These are phyloP conservation scores for Geranium brycei DNA, from an alignment of 345 rosid genomes.

Conservation along the genomic window DNA sequence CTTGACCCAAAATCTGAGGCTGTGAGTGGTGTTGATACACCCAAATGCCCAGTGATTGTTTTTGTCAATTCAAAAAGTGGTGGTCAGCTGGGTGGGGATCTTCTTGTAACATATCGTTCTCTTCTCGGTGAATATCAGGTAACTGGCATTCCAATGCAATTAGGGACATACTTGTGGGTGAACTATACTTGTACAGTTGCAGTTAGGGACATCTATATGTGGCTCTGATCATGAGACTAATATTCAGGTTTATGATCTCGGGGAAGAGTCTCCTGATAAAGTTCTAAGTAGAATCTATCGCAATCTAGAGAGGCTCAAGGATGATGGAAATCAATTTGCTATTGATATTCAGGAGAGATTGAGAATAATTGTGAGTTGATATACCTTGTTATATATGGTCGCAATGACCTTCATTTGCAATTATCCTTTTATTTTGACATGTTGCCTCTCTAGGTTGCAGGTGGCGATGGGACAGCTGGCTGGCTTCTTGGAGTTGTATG, in stretches of 20 bases:
- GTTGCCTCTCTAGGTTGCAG: constrained; percentile 53
- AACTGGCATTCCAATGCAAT: too few species aligned
- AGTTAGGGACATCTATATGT: background rate
- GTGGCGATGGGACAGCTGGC: constrained; percentile 98
- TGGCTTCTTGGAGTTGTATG: constrained; percentile 96
- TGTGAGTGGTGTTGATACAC: constrained; percentile 3
- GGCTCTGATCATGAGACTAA: background rate
- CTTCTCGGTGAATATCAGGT: too few species aligned
- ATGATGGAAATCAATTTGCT: constrained; percentile 31
- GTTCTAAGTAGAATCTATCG: constrained; percentile 42
- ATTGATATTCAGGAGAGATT: constrained; percentile 33
- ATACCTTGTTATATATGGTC: background rate
- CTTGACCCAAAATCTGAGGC: constrained; percentile 21
- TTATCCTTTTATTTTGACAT: background rate
- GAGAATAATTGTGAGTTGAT: constrained; percentile 51
- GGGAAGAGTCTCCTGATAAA: constrained; percentile 53
- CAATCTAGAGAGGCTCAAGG: constrained; percentile 50
- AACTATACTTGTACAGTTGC: background rate
- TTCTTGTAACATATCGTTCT: too few species aligned
- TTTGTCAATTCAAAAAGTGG: background rate
- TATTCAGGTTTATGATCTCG: constrained; percentile 64
- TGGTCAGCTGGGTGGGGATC: background rate
- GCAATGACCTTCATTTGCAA: background rate
- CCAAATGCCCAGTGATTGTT: constrained; percentile 7
- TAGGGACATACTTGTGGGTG: too few species aligned